Conservation (phyloP, 2,329 filamentous ascomycete genomes). For the Juglanconis oblonga region DNA sequence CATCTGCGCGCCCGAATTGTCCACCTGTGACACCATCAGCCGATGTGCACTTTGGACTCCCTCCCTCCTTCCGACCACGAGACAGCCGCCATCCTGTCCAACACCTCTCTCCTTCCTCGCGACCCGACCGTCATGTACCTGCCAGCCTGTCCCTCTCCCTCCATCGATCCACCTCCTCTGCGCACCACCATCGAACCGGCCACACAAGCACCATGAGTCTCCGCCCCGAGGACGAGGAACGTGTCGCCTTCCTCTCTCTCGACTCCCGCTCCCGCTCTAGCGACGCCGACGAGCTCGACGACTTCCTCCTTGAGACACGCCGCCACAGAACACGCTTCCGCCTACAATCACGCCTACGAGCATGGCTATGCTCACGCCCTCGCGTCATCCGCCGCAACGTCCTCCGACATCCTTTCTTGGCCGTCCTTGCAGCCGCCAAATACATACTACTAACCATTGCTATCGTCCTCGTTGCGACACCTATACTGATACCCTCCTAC, state of each 20-base stretch:
- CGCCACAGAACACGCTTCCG: background rate
- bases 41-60: too few relatives aligned
- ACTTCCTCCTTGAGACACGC: background rate
- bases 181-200: background rate
- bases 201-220: slow-evolving; percentile 8
- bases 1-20: too few relatives aligned
- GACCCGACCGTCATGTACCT: background rate
- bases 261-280: slow-evolving; percentile 10
- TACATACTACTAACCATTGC: slow-evolving; percentile 27
- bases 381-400: slow-evolving; percentile 14
- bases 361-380: slow-evolving; percentile 16
- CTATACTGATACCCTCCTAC: slow-evolving; percentile 42
- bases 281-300: slow-evolving; percentile 14
- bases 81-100: too few relatives aligned
- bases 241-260: slow-evolving; percentile 15
- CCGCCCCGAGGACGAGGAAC: slow-evolving; percentile 14
- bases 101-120: background rate
- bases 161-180: background rate
- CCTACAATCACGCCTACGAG: background rate
- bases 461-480: slow-evolving; percentile 29
- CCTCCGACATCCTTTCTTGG: slow-evolving; percentile 12
- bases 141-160: background rate
- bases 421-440: slow-evolving; percentile 19
- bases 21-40: too few relatives aligned
- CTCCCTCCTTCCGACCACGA: background rate